Base-by-base conservation (phyloP, 2,329 filamentous ascomycete genomes). In the Fusarium sp. region DNA sequence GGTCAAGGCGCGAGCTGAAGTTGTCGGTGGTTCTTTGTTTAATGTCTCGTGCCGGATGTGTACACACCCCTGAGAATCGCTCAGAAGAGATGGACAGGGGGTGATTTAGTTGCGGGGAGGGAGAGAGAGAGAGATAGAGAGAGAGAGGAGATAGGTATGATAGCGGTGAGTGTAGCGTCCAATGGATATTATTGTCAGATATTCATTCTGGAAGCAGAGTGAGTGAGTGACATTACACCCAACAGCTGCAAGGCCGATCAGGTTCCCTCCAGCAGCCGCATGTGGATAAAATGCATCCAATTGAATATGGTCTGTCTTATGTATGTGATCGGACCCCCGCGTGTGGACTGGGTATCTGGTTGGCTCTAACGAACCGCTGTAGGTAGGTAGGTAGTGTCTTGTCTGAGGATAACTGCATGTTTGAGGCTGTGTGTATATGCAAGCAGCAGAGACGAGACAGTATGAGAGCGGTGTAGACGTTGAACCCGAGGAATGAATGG, bases 221-320 rank as follows among this genome's bases (percentile, higher is more conserved):
- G 11, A 31, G 12, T 10, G 10, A 31, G 10, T 10, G 29, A 10
- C 29, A 52, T 53, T 26, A 35, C 11, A 49, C 56, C 44, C 48
- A 60, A 39, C 49, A 29, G 46, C 57, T 64, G 60, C 61, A 64
- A 45, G 40, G 45, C 60, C 61, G 61, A 64, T 64, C 61, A 64
- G 47, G 60, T 41, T 57, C 25, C 32, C 46, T 42, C 49, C 56
- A 61, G 43, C 42, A 61, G 43, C 42, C 42, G 56, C 55, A 55
- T 55, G 39, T 43, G 55, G 57, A 60, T 60, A 54, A 34, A 53
- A 25, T n/a, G 41, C 34, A n/a, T 25, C 24, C 25, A n/a, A 24
- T 39, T 39, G 61, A 61, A 61, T 49, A 24, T 26, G 12, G 19
- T 15, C 44, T 34, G 43, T 22, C 31, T 15, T 25, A 47, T 59